Percentiles rank a stretch among this genome's conserved stretches.
Conservation (phyloP, 2,329 filamentous ascomycete genomes). For the Tolypocladium guangdongense region DNA sequence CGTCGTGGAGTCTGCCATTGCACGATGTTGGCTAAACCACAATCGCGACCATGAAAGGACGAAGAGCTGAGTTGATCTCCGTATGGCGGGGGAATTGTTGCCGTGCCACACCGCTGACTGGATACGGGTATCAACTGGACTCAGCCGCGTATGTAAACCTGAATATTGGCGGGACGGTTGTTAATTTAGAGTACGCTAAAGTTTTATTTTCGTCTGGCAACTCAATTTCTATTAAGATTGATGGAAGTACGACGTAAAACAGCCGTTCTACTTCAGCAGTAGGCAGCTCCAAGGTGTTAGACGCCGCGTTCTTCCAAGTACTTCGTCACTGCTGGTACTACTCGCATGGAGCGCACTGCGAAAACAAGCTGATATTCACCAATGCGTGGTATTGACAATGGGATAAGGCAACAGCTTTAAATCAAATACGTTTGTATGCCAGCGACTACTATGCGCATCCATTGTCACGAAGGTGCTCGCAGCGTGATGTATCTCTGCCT, state of each 20-base stretch:
- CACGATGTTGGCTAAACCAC: background rate
- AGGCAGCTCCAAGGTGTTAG: background rate
- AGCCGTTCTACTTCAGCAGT: too few relatives aligned
- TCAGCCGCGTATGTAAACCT: background rate
- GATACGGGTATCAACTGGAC: background rate
- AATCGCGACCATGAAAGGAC: background rate
- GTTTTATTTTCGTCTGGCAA: background rate
- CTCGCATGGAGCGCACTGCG: background rate
- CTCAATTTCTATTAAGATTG: background rate
- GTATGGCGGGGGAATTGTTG: background rate
- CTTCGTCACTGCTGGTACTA: background rate
- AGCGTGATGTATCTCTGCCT: conserved; percentile 13
- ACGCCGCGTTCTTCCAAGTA: too few relatives aligned
- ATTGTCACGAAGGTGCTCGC: background rate
- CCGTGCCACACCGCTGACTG: background rate
- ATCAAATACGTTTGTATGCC: background rate
- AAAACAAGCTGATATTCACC: background rate
- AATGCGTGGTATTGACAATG: too few relatives aligned
- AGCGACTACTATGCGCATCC: background rate
- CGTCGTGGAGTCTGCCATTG: conserved; percentile 17
- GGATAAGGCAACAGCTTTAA: background rate
- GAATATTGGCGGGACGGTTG: background rate
- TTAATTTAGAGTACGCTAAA: too few relatives aligned
- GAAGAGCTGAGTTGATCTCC: background rate
- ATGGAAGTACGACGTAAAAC: background rate